phyloP scores from a whole-genome alignment of 2,329 filamentous ascomycete species.

The Mariannaea elegans region DNA sequence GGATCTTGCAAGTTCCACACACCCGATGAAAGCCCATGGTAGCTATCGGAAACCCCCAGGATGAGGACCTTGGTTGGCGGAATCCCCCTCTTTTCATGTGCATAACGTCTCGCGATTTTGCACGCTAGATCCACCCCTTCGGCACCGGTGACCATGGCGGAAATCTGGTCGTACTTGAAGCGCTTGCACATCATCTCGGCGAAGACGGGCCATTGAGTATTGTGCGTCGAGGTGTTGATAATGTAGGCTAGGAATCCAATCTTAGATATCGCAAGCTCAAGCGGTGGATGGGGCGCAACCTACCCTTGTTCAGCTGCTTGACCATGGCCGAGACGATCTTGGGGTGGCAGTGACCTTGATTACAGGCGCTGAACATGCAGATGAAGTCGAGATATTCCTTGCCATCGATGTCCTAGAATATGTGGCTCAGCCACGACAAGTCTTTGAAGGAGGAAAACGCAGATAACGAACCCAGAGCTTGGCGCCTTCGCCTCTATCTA shows the following conservation, averaged over 20 bases:
- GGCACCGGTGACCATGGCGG: slow-evolving; percentile 17
- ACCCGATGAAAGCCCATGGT: too few species aligned
- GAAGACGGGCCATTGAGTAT: slow-evolving; percentile 1
- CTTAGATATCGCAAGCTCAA: not conserved
- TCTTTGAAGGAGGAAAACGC: not conserved
- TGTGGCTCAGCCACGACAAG: not conserved
- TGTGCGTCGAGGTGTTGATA: slow-evolving; percentile 3
- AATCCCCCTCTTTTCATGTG: slow-evolving; percentile 9
- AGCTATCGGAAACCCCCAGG: slow-evolving; percentile 18
- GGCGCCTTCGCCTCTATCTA: not conserved
- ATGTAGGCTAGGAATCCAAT: slow-evolving; percentile 2
- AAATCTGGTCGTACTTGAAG: slow-evolving; percentile 24
- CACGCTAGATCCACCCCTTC: slow-evolving; percentile 23
- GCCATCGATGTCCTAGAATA: slow-evolving; percentile 19
- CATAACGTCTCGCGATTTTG: slow-evolving; percentile 22
- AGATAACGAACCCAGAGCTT: not conserved
- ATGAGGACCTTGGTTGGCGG: slow-evolving; percentile 4
- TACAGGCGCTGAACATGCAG: slow-evolving; percentile 13
- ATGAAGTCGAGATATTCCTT: slow-evolving; percentile 15
- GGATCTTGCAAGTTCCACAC: too few species aligned
- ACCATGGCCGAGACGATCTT: slow-evolving; percentile 8
- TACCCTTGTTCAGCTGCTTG: not conserved
- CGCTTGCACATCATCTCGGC: slow-evolving; percentile 14
- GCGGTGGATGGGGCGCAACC: not conserved
- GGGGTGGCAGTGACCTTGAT: slow-evolving; percentile 15